Base-by-base conservation (phyloP, 176 grass and related monocot genomes). In the Ampelocalamus luodianensis region DNA sequence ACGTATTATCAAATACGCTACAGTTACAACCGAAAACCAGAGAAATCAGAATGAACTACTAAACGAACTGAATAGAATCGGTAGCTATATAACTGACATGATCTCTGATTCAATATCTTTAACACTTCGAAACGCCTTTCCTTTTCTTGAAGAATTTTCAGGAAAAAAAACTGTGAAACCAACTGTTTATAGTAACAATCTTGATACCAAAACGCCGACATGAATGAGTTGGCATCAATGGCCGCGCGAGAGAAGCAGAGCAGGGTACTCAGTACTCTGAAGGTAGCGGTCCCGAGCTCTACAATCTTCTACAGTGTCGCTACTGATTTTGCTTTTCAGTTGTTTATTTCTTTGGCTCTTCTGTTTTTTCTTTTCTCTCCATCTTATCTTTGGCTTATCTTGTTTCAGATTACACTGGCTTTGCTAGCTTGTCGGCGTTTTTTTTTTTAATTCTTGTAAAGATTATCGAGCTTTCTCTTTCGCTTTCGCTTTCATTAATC, bases 401-500 rank as follows among this genome's bases (percentile, higher is more conserved):
- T 22, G 20, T 74, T 62, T 48, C 20, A 40, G 72, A 66, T 76
- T 20, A 79, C 3, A 6, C 23, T 22, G 8, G 1, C 5, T 65
- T 66, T 37, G 48, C 15, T 40, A 43, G 13, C 49, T 18, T 79
- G 81, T 79, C 67, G 24, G 67, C 75, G 24, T 45, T 68, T 43
- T 50, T 68, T 43, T 50, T 46, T 16, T 9, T 14, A 6, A 11
- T 29, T 24, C 0, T 55, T 0, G 5, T 78, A 66, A 62, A 72
- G 36, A 43, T 71, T 2, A 36, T 42, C 16, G 5, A 49, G 43
- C 88, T 71, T 71, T 77, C 6, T 26, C 36, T 3, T 1, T 72
- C 72, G 17, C 10, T 65, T 65, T 81, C 60, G 76, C 46, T 79
- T 82, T 72, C 84, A 44, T 65, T 79, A 50, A 79, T 44, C 67